Evolutionary conservation across 306 rosid genomes (phyloP), one percentile per base, ranked within the genome.

Genomic region (Trifolium subterraneum): DNA sequence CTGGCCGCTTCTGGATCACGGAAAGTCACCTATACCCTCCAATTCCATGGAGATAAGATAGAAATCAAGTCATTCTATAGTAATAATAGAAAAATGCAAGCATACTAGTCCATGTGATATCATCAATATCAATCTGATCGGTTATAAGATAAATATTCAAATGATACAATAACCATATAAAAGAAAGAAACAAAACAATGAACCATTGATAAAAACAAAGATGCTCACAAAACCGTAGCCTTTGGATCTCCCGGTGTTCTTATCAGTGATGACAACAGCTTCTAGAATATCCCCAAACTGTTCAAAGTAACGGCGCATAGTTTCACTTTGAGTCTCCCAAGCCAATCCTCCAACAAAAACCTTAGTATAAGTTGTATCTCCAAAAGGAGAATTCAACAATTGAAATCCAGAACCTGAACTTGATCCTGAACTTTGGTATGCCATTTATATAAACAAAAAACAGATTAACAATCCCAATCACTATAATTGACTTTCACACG

Each of bases 11-110:
- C 98, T 14, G 96, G 91, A 71, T 93, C 96, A 75, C 88, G 91
- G 85, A 93, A 93, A 89, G 98, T 91, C 83, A 93, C 98, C 98
- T 93, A 86, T 86, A 85, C 87, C 96, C 98, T 90, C 97, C 81
- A 81, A 81, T 71, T 80, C 68, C 98, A 92, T 74, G 90, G 80
- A 92, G 80, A 76, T 79, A 75, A 83, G 78, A 86, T 36, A 72
- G 84, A 90, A 82, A 83, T 76, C 96, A 86, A 84, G 90, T 89
- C 93, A 90, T 80, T 84, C 86, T 39, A 70, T 15, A 36, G 80
- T 75, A 47, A 64, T 36, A 69, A 16, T 14, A 59, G 6, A 1
- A 4, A 9, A 44, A 72, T 23, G 71, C 42, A 75, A 25, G n/a
- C 15, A 29, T 38, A 6, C 35, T 23, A 51, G 10, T 16, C 3